Evolutionary conservation across 1,139 yeast species (phyloP), one percentile per base, ranked within the genome.

Genomic region (Casaregolazyma lundiana): DNA sequence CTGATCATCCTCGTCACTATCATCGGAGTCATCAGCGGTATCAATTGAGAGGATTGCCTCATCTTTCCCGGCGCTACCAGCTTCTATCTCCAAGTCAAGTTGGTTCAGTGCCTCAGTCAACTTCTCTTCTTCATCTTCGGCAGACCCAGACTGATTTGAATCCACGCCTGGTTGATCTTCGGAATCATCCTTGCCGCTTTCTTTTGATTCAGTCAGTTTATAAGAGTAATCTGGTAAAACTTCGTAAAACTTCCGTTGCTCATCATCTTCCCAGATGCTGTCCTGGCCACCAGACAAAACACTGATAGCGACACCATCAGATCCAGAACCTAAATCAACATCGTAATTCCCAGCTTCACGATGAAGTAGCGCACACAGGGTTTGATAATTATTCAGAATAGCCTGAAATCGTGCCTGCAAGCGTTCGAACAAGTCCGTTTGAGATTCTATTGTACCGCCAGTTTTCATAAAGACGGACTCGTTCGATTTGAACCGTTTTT

Each of bases 251-350:
- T 68, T 71, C 51, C 76, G 73, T 35, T 77, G 80, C 38, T 80
- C 84, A 11, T 77, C 76, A 50, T 76, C 81, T 41, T 78, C 84
- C 95, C 95, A 88, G 15, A 82, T 64, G 7, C 67, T 67, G 3
- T 42, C 40, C 20, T 35, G 37, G 19, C 32, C 38, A 18, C n/a
- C 19, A 21, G 40, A 49, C 6, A 46, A 60, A 45, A 55, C 46
- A n/a, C 58, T 58, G 38, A 61, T 57, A 38, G 57, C 41, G 34
- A 61, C 55, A 21, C 51, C 56, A 16, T 53, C 53, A 41, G 56
- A 60, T 9, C 54, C 62, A 13, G 57, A 58, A 18, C 53, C 51
- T 2, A 55, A 50, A 6, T 48, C 45, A 15, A 36, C 26, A 15
- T 52, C 51, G 35, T 71, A 56, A 19, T 58, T 60, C 1, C 75